Base-by-base conservation (phyloP, 75 land plant genomes). In the Picea sitchensis region DNA sequence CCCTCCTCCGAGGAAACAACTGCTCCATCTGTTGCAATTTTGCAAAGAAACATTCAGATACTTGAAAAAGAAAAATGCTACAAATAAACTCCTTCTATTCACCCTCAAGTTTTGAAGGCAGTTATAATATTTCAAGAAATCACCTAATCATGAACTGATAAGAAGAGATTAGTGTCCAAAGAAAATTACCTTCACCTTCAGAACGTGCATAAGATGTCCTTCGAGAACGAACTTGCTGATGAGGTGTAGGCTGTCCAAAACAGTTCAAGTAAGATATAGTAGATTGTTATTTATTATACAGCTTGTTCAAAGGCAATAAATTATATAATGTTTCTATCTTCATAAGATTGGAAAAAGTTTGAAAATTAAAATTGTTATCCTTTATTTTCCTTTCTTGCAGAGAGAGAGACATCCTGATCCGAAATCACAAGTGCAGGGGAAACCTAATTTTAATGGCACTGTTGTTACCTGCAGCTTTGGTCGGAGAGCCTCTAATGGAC, bases 391-490 rank as follows among this genome's bases (percentile, higher is more conserved):
- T 23, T 41, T 34, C 23, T 71, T 44, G 54, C 7, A 20, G 11
- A 38, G 60, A 59, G 4, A 57, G 17, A 44, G 9, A 15, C 14
- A 20, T 58, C 51, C 15, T 14, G 17, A 44, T 80, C 5, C 58
- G 15, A 63, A 34, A 14, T 47, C 13, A 11, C 5, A 47, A 20
- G 14, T 38, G 15, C 23, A 18, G 5, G 64, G 61, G 17, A 30
- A 54, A 51, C 20, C 61, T 59, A 56, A 71, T n/a, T 61, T 71
- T 74, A 5, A 17, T 31, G 36, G 7, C 36, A 65, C 38, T 7
- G n/a, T 36, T 14, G 18, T 72, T 79, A 89, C 93, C 93, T 93
- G 95, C 77, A 93, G 86, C 65, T 93, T 93, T 77, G 95, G 95
- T 23, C 95, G 90, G 21, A 93, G 89, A n/a, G 87, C 84, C 75